These are phyloP conservation scores for Naganishia cerealis DNA, from an alignment of 1,284 basidiomycete species.

Conservation along the genomic window DNA sequence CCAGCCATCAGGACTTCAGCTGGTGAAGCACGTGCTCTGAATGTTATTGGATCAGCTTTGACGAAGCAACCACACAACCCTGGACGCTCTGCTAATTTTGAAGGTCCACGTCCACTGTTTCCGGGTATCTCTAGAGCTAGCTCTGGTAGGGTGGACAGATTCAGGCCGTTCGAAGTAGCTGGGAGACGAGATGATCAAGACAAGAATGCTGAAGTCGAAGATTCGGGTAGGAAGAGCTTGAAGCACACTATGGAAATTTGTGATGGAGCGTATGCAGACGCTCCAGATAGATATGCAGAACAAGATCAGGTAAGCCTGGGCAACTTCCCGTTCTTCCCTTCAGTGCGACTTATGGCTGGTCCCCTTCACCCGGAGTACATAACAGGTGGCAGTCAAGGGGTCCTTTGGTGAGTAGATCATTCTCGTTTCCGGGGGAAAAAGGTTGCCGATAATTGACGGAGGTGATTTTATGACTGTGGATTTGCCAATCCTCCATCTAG, in stretches of 20 bases:
- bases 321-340: background rate
- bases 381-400: background rate
- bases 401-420: background rate
- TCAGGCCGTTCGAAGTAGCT: background rate
- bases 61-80: background rate
- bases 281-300: background rate
- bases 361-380: background rate
- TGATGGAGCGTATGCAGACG: background rate
- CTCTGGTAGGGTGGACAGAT: background rate
- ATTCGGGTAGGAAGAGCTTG: slow-evolving; percentile 17
- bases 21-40: background rate
- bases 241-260: background rate
- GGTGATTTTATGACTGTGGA: background rate
- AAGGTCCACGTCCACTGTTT: background rate
- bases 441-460: too few relatives aligned
- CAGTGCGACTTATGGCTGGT: background rate
- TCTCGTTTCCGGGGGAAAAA: too few relatives aligned
- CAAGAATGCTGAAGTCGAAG: background rate
- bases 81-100: background rate
- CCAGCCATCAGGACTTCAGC: background rate
- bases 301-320: background rate
- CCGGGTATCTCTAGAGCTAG: background rate
- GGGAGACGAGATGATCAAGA: background rate
- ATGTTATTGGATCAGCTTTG: background rate
- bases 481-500: background rate